These are phyloP conservation scores for Glarea lozoyensis DNA, from an alignment of 495 filamentous ascomycete genomes.

Conservation along the genomic window DNA sequence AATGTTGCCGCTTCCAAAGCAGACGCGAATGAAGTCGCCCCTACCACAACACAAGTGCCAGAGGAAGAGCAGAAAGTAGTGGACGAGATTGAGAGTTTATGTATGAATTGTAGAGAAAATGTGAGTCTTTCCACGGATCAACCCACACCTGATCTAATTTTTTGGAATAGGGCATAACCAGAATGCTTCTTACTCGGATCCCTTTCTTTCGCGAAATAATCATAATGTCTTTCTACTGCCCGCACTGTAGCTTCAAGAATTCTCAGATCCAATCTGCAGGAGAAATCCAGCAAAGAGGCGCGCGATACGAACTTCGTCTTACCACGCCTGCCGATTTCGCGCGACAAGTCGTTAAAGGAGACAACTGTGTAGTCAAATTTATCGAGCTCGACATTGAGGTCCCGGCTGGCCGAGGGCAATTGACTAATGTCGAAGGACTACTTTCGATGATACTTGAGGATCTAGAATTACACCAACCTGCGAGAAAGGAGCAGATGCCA, in stretches of 20 bases:
- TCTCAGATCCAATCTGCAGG: constrained; percentile 87
- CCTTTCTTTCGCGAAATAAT: constrained; percentile 96
- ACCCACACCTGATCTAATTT: neutral
- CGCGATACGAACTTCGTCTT: constrained; percentile 67
- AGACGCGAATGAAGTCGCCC: constrained; percentile 1
- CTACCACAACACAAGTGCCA: neutral
- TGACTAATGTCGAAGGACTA: constrained; percentile 88
- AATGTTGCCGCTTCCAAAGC: constrained; percentile 23
- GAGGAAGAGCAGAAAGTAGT: constrained; percentile 40
- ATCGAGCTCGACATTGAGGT: constrained; percentile 87
- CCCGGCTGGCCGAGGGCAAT: constrained; percentile 75
- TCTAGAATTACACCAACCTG: constrained; percentile 63
- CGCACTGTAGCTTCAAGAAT: constrained; percentile 79
- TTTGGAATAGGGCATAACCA: constrained; percentile 60
- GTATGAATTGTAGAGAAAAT: constrained; percentile 84
- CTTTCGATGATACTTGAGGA: constrained; percentile 66
- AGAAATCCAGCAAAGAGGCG: constrained; percentile 80
- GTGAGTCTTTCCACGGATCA: constrained; percentile 31
- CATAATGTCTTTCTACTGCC: constrained; percentile 91
- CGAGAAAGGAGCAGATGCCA: constrained; percentile 61
- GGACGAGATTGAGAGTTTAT: constrained; percentile 63
- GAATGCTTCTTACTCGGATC: constrained; percentile 79
- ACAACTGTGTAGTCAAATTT: constrained; percentile 71
- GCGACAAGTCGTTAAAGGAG: constrained; percentile 84
- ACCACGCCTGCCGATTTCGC: constrained; percentile 62